Base-by-base conservation (phyloP, 345 rosid genomes). In the Noccaea bulbosa region DNA sequence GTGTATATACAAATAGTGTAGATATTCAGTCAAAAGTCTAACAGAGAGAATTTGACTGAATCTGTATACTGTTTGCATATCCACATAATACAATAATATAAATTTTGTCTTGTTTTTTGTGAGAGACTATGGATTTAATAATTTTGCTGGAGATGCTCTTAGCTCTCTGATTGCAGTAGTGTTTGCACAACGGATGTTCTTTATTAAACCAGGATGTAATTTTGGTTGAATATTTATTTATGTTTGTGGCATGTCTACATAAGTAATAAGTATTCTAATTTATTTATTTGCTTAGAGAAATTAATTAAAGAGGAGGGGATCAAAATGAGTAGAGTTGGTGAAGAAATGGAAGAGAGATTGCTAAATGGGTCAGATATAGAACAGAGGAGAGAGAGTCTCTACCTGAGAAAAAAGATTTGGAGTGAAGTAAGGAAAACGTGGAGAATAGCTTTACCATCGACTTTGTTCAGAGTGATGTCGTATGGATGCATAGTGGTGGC, bases 381-480 rank as follows among this genome's bases (percentile, higher is more conserved):
- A 35, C 62, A 67, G 35, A 74, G 69, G 39, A 63, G 24, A 34
- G 79, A 62, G 22, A 62, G 60, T 39, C 52, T 69, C 46, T 30
- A 39, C 22, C 1, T 76, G 16, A 70, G 72, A 8, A 76, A 63
- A 43, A 76, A 70, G 72, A 16, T 77, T 32, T 71, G 76, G 80
- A 70, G 11, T 48, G 80, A 77, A 65, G 62, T 65, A 27, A 58
- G 57, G 4, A 71, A 70, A 57, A 64, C 65, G 69, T 87, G 89
- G 89, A 76, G 81, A 34, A 75, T 85, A 35, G 84, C 85, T 35
- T 83, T 85, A 62, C 89, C 89, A 11, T 71, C 86, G 0, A 81
- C 83, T 37, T 11, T 87, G 50, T 71, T 81, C 15, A 79, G 86
- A 74, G 79, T 82, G 33, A 57, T 80, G 61, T 61, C 81, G 3